Evolutionary conservation across 805 yeast genomes (phyloP), one percentile per base, ranked within the genome.

Genomic region (Wickerhamiella shivajii): DNA sequence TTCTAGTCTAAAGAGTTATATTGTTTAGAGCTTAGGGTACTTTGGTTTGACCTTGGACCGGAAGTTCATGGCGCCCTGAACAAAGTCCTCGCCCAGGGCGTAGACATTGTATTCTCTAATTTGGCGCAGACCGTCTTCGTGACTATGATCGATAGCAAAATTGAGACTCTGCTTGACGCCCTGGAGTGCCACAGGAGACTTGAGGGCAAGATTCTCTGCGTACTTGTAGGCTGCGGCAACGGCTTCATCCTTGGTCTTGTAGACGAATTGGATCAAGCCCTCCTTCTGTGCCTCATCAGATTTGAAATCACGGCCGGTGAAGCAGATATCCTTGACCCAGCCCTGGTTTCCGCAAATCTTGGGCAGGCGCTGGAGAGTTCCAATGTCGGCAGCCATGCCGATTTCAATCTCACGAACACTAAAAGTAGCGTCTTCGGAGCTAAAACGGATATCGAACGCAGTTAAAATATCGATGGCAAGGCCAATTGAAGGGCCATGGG

Each of bases 301-400:
- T 11, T 56, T 55, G 39, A 76, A 76, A 9, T 53, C 50, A 17
- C 67, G 66, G 6, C 76, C 87, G 1, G 83, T 72, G 41, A 71
- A 61, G 4, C 77, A 71, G 30, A 69, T 53, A 43, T 74, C 77
- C 49, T 64, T 65, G 39, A 75, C 54, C 56, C 69, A 61, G 4
- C 80, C 71, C 11, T 59, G 54, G 49, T 74, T 74, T 27, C 64
- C 64, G 13, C 66, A 64, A 1, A 73, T 37, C 13, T 49, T 47
- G 4, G 80, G 75, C 37, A 77, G 46, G 47, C 87, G 61, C 53
- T 78, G 85, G 38, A 78, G 58, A 1, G 79, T 64, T 4, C 92
- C 92, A 46, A 78, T 75, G 50, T 79, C 90, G 2, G 90, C 84
- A 24, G 79, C 67, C 49, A 79, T 62, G 3, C 87, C 90, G 34